Conservation (phyloP, 345 rosid genomes). For the Euphorbia lathyris region DNA sequence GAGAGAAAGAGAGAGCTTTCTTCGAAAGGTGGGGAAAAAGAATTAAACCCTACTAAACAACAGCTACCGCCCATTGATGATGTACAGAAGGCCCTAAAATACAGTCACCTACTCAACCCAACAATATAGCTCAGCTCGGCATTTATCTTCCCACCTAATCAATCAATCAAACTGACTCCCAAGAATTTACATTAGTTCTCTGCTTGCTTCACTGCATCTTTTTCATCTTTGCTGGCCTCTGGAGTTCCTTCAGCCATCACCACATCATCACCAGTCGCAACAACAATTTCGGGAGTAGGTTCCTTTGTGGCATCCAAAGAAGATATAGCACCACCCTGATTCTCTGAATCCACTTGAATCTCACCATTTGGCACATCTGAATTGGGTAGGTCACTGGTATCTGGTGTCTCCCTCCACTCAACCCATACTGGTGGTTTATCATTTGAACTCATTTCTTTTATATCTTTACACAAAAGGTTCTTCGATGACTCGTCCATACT, state of each 20-base stretch:
- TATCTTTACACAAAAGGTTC: constrained; percentile 33
- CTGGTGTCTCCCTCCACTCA: constrained; percentile 76
- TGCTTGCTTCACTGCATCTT: constrained; percentile 13
- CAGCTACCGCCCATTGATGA: constrained; percentile 9
- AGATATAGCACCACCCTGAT: constrained; percentile 21
- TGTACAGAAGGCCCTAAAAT: constrained; percentile 17
- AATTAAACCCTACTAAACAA: constrained; percentile 15
- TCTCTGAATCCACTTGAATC: constrained; percentile 31
- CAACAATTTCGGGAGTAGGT: constrained; percentile 10
- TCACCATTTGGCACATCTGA: constrained; percentile 43
- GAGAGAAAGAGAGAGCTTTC: neutral
- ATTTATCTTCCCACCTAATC: constrained; percentile 16
- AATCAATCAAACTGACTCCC: neutral
- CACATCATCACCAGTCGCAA: constrained; percentile 11
- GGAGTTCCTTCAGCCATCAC: constrained; percentile 11
- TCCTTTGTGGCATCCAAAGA: constrained; percentile 17
- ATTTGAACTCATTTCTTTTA: constrained; percentile 32
- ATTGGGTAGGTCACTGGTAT: constrained; percentile 39
- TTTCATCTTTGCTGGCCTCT: constrained; percentile 22
- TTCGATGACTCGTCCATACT: constrained; percentile 38
- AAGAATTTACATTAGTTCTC: constrained; percentile 16
- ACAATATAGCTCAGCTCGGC: neutral
- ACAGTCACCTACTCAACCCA: constrained; percentile 18
- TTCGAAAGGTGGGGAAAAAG: constrained; percentile 14
- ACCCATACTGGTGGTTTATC: constrained; percentile 71